Conservation (phyloP, 2,329 filamentous ascomycete genomes). For the Monosporascus ibericus region DNA sequence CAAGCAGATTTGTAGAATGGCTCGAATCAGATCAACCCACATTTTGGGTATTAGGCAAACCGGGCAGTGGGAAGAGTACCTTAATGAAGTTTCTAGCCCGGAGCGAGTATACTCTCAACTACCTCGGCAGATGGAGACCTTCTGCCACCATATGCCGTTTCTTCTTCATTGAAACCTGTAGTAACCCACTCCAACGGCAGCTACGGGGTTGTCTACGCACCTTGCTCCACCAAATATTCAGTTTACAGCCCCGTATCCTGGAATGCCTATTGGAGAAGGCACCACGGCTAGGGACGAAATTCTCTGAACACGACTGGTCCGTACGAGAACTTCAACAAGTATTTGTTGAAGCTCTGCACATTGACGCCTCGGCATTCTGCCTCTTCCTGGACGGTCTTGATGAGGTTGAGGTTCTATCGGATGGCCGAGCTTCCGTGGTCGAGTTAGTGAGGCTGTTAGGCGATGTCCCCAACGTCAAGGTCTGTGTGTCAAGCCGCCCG, state of each 20-base stretch:
- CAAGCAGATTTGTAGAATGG: conserved; percentile 2
- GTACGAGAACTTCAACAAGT: conserved; percentile 3
- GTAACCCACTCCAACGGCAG: conserved; percentile 3
- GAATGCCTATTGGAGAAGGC: neutral
- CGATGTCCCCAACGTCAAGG: conserved; percentile 3
- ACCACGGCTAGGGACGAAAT: conserved; percentile 2
- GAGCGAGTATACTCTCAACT: neutral
- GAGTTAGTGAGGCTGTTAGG: conserved; percentile 2
- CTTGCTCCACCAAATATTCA: conserved; percentile 6
- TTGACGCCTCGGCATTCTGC: conserved; percentile 1
- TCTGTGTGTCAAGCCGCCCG: conserved; percentile 9
- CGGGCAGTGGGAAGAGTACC: conserved; percentile 15
- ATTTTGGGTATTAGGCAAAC: conserved; percentile 16
- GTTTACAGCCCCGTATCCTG: neutral
- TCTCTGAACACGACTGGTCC: conserved; percentile 11
- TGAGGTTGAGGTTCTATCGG: conserved; percentile 2
- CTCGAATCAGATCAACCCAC: conserved; percentile 3
- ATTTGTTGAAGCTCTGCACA: neutral
- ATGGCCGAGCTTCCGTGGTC: conserved; percentile 1
- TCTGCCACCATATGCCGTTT: conserved; percentile 3
- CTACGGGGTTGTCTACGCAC: conserved; percentile 8
- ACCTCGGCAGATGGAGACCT: conserved; percentile 1
- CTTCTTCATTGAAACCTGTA: conserved; percentile 9
- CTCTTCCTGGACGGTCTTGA: conserved; percentile 11
- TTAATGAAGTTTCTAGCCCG: conserved; percentile 8